Percentiles rank a stretch among this genome's conserved stretches.
These are phyloP conservation scores for Trypethelium eluteriae DNA, from an alignment of 495 filamentous ascomycete genomes.

Conservation along the genomic window DNA sequence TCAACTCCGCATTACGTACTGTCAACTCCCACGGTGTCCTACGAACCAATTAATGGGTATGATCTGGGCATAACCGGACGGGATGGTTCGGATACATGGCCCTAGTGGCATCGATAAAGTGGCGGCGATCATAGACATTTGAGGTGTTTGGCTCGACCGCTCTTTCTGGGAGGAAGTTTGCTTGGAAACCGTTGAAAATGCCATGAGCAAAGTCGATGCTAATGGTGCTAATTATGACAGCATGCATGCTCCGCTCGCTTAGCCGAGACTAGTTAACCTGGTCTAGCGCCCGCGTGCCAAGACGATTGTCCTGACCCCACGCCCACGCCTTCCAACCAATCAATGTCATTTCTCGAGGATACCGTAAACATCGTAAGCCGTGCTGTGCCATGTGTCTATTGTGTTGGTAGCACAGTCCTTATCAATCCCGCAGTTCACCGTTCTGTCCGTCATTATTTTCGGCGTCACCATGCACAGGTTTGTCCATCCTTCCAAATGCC, in stretches of 20 bases:
- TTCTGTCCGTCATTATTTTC: conserved; percentile 44
- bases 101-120: neutral
- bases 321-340: neutral
- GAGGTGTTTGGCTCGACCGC: neutral
- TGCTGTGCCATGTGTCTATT: neutral
- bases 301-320: neutral
- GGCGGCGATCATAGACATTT: neutral
- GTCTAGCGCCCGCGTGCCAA: neutral
- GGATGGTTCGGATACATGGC: neutral
- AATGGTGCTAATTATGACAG: neutral
- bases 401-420: too few relatives aligned
- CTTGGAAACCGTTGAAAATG: neutral
- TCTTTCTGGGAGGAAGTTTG: neutral
- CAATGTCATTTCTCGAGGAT: neutral
- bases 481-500: conserved; percentile 71
- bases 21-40: neutral
- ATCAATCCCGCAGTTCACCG: conserved; percentile 21
- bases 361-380: neutral
- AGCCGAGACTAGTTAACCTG: neutral
- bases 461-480: conserved; percentile 43
- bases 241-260: neutral
- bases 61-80: neutral
- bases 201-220: conserved; percentile 2
- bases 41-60: neutral
- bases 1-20: conserved; percentile 11